These are phyloP conservation scores for Talaromyces proteolyticus DNA, from an alignment of 495 filamentous ascomycete species.

Conservation along the genomic window DNA sequence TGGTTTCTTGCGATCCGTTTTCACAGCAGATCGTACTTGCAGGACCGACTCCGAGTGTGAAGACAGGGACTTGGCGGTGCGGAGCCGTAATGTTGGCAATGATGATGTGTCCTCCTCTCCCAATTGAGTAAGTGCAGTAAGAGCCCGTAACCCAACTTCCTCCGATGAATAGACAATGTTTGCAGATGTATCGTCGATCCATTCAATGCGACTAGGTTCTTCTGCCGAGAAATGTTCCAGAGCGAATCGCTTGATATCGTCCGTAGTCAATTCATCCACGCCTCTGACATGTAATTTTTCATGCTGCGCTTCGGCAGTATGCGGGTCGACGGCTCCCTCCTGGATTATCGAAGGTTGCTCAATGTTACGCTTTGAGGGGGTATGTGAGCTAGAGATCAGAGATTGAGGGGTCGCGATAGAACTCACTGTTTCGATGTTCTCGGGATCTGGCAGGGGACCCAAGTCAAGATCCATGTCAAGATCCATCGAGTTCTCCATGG, in stretches of 20 bases:
- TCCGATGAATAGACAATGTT: conserved; percentile 72
- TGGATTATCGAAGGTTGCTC: conserved; percentile 17
- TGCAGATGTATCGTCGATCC: conserved; percentile 91
- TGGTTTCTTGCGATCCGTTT: conserved; percentile 70
- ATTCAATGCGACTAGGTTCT: conserved; percentile 63
- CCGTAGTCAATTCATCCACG: conserved; percentile 72
- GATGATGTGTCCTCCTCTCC: conserved; percentile 26
- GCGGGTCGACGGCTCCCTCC: conserved; percentile 19
- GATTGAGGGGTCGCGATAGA: neutral
- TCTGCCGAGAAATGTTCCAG: conserved; percentile 53
- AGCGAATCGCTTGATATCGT: conserved; percentile 68
- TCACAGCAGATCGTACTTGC: conserved; percentile 65
- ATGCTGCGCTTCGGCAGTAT: conserved; percentile 26
- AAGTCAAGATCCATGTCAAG: conserved; percentile 74
- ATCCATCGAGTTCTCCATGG: conserved; percentile 53
- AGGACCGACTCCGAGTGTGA: conserved; percentile 64
- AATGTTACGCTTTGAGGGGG: neutral
- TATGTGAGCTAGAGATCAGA: neutral
- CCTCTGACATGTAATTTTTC: conserved; percentile 78
- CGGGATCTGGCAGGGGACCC: conserved; percentile 39
- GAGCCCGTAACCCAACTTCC: conserved; percentile 64
- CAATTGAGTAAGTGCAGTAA: conserved; percentile 54
- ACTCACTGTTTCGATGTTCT: conserved; percentile 30
- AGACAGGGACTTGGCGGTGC: conserved; percentile 56
- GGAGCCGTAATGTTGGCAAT: conserved; percentile 43